phyloP scores from a whole-genome alignment of 768 basidiomycete species.

The Termitomyces sp. region DNA sequence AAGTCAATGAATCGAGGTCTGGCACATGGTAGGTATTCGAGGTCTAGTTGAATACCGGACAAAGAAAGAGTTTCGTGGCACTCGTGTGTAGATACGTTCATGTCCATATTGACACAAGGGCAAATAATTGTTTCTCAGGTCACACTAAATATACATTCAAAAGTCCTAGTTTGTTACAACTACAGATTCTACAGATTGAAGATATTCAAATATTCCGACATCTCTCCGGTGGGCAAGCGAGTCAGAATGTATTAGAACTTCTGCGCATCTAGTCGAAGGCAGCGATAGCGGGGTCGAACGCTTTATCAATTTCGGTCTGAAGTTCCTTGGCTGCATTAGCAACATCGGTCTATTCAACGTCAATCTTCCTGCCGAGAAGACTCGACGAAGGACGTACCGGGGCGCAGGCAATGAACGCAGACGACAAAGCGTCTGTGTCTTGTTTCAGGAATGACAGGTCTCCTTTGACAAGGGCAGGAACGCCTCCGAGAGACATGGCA shows the following conservation, averaged over 20 bases:
- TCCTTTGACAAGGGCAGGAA: slow-evolving; percentile 21
- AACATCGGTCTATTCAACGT: slow-evolving; percentile 14
- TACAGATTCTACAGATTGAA: too few relatives aligned
- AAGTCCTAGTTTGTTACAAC: too few relatives aligned
- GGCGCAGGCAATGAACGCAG: too few relatives aligned
- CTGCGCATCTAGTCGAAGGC: slow-evolving; percentile 4
- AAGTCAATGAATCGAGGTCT: too few relatives aligned
- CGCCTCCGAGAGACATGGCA: slow-evolving; percentile 22
- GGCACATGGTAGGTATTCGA: too few relatives aligned
- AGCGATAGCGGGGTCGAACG: slow-evolving; percentile 18
- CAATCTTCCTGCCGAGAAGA: background rate
- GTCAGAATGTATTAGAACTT: background rate
- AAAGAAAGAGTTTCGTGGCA: too few relatives aligned
- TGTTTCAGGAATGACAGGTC: slow-evolving; percentile 22
- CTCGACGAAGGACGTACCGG: too few relatives aligned
- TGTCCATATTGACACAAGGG: too few relatives aligned
- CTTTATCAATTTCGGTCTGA: slow-evolving; percentile 10
- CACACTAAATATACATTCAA: too few relatives aligned
- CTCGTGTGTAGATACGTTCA: too few relatives aligned
- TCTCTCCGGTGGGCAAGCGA: background rate
- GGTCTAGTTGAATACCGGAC: too few relatives aligned
- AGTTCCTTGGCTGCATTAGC: slow-evolving; percentile 10
- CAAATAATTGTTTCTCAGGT: too few relatives aligned
- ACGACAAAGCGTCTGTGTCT: slow-evolving; percentile 1
- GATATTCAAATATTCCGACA: background rate